Conservation (phyloP, 1,139 yeast species). For the Geotrichum klebahnii region DNA sequence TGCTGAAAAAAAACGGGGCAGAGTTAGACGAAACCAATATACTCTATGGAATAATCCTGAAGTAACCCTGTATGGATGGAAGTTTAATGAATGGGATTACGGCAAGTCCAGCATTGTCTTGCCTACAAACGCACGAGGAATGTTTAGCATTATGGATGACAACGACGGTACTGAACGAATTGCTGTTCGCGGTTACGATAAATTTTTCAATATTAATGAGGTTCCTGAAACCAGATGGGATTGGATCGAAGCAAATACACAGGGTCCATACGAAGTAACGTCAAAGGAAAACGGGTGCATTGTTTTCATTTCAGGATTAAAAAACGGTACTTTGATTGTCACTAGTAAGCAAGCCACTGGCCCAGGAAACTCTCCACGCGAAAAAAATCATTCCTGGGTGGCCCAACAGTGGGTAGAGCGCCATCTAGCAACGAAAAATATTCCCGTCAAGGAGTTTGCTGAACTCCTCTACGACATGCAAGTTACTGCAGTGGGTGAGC, state of each 20-base stretch:
- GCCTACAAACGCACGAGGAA: conserved; percentile 79
- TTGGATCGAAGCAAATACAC: conserved; percentile 46
- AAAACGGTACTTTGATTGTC: conserved; percentile 67
- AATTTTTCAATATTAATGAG: conserved; percentile 83
- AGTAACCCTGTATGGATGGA: conserved; percentile 52
- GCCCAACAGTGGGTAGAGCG: conserved; percentile 58
- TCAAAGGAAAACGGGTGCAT: conserved; percentile 94
- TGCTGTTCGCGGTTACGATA: conserved; percentile 85
- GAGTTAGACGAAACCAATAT: conserved; percentile 28
- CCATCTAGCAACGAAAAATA: conserved; percentile 48
- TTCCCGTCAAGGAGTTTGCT: conserved; percentile 53
- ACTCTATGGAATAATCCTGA: conserved; percentile 35
- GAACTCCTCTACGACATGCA: conserved; percentile 47
- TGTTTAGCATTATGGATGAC: conserved; percentile 53
- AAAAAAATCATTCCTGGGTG: conserved; percentile 67
- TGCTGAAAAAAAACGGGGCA: conserved; percentile 24
- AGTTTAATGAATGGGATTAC: conserved; percentile 86
- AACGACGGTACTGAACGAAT: conserved; percentile 40
- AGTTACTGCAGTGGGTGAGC: conserved; percentile 84
- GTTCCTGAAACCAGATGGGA: conserved; percentile 50
- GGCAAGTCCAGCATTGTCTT: conserved; percentile 51
- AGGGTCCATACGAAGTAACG: conserved; percentile 78
- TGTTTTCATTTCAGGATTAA: conserved; percentile 70
- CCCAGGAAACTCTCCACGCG: conserved; percentile 31
- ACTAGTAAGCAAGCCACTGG: conserved; percentile 93